Base-by-base conservation (phyloP, 805 yeast genomes). In the Torulaspora maleeae region DNA sequence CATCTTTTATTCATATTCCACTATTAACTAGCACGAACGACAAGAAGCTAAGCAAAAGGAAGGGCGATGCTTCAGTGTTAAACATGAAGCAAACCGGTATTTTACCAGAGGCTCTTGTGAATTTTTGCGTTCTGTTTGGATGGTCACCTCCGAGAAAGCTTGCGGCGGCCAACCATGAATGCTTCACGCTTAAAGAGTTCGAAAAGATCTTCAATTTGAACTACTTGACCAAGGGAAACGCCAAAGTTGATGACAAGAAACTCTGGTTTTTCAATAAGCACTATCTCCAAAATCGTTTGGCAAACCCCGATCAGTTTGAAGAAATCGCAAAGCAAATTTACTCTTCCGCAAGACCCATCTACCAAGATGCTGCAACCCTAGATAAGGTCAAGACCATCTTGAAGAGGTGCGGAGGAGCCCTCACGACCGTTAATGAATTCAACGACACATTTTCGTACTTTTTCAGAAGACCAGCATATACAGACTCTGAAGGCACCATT, bases 91-190 rank as follows among this genome's bases (percentile, higher is more conserved):
- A 71, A 0, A 70, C 71, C 34, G 95, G 95, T 0, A 74, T 86
- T 12, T 66, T 88, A 4, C 95, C 96, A 0, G 96, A 90, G 60
- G 93, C 99, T 0, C 64, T 93, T 32, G 70, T 86, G 5, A 93
- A 93, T 57, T 93, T 88, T 63, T 83, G 83, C 35, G 95, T 91
- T 0, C 70, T 93, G 47, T 85, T 88, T 64, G 99, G 99, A 0
- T 93, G 99, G 99, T 77, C 96, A 4, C 95, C 96, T 3, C 78
- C 80, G 5, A 72, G 86, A 50, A 68, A 68, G 5, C 63, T 72
- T 8, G 78, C 82, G 2, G 70, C 72, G 24, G 68, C 74, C 20
- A 60, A 65, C 0, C 74, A 72, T 41, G 91, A 83, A 56, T 67
- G 79, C 6, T 74, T 76, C 66, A 55, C 66, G 0, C 56, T 83